Conservation (phyloP, 345 rosid species). For the Brassica rapa region DNA sequence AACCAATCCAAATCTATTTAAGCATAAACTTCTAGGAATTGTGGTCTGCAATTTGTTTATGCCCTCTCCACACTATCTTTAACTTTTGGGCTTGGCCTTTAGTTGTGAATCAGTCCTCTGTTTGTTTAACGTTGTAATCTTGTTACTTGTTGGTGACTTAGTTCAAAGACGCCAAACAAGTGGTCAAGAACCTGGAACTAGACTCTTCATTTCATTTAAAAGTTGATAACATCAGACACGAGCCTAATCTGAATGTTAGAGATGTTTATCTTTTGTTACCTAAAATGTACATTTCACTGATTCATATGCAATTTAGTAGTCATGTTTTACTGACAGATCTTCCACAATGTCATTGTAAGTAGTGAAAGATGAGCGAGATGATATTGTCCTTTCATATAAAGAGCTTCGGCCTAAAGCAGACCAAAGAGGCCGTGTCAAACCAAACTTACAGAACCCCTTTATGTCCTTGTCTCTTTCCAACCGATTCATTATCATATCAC, state of each 20-base stretch:
- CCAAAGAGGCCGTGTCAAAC: constrained; percentile 17
- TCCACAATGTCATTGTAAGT: not conserved
- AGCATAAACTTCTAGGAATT: not conserved
- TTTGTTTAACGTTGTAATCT: not conserved
- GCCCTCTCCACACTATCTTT: not conserved
- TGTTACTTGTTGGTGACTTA: not conserved
- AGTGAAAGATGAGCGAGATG: not conserved
- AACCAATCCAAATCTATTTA: not conserved
- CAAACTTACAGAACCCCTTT: constrained; percentile 14
- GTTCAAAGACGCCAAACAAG: not conserved
- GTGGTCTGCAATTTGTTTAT: not conserved
- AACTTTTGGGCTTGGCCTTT: not conserved
- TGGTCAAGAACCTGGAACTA: not conserved
- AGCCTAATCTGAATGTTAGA: not conserved
- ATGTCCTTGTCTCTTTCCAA: not conserved
- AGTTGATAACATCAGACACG: not conserved
- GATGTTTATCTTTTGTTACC: not conserved
- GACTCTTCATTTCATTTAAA: not conserved
- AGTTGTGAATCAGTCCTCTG: not conserved
- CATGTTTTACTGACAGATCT: too few species aligned
- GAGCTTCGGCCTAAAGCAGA: not conserved
- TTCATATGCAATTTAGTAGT: too few species aligned
- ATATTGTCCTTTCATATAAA: too few species aligned
- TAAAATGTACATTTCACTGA: not conserved
- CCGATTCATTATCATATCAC: constrained; percentile 13